Evolutionary conservation across 768 basidiomycete genomes (phyloP), one percentile per base, ranked within the genome.

Genomic region (Tulasnella calospora): DNA sequence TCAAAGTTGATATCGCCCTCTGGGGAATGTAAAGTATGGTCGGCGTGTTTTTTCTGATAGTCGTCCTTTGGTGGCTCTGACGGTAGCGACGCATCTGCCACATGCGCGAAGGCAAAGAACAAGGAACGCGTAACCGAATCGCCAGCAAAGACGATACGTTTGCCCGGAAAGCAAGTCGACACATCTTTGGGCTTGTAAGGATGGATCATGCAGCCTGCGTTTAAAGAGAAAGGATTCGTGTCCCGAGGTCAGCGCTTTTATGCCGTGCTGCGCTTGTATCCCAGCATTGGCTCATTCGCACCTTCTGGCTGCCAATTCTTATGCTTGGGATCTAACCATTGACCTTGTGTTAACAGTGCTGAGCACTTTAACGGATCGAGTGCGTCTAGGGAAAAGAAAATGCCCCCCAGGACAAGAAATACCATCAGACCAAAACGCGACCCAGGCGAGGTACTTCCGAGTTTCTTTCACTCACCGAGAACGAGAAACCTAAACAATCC

Each of bases 291-390:
- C 41, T 69, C 79, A 35, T 15, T 83, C 88, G 79, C 79, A 92
- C 95, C 94, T 79, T 94, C 89, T 3, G 95, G 95, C 83, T 98
- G 95, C 95, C 95, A 98, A 82, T 91, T 92, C 79, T 83, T 86
- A 82, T 88, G 87, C 55, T 83, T 84, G 35, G 84, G 83, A 83
- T 95, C 95, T 77, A 95, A 83, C 95, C 95, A 97, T 81, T 88
- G 89, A 38, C 95, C 95, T 55, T 86, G 86, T 71, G 87, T 91
- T 71, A 95, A 83, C 36, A 96, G 84, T 6, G 93, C 88, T 78
- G 88, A 85, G 82, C 95, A 96, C 82, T 90, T 92, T 75, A 88
- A 86, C 19, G 92, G 90, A 83, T 96, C 95, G 9, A 87, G 84
- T 83, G 87, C 88, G 83, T 94, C 95, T 95, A 80, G 30, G 3